Evolutionary conservation across 208 protist genomes (phyloP), one percentile per base, ranked within the genome.

Genomic region (Wallacemonas sp.): DNA sequence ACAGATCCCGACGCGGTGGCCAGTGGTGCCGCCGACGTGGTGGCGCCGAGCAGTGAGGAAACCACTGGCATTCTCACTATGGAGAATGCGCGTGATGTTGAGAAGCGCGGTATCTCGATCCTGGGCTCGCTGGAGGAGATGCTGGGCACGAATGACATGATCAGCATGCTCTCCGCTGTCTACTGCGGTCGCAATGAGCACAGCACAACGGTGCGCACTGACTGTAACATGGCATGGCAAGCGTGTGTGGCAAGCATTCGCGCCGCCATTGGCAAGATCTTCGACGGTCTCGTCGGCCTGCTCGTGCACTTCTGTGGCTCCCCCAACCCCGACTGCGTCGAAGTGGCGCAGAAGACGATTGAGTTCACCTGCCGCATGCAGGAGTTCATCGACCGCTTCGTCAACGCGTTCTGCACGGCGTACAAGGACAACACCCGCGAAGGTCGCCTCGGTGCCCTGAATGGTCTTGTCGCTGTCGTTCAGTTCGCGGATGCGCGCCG

Each of bases 171-270:
- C 19, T 75, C 91, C 15, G 87, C 91, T 22, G 80, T 96, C 55
- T 93, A 81, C 77, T 91, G 84, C 69, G 87, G 91, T 38, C 81
- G 87, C 61, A 73, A 94, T 76, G 91, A 96, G 74, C 84, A 91
- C 71, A 86, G 61, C 71, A 66, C 73, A 1, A 76, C 64, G 33
- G 91, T 96, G 48, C 85, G 91, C 59, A 88, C 59, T 30, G 88
- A 94, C 33, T 66, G 75, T 33, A 94, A 90, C 76, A 76, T 83
- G 76, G 91, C 91, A 39, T 96, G 91, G 91, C 87, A 94, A 78
- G 82, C 87, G 21, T 92, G 82, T 59, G 91, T 96, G 26, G 91
- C 91, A 13, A 94, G 86, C 76, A 86, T 92, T 65, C 88, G 87
- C 48, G 77, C 81, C 33, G 91, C 87, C 0, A 75, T 94, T 3